Evolutionary conservation across 2,329 filamentous ascomycete genomes (phyloP).

Genomic region (Aspergillus puulaauensis): DNA sequence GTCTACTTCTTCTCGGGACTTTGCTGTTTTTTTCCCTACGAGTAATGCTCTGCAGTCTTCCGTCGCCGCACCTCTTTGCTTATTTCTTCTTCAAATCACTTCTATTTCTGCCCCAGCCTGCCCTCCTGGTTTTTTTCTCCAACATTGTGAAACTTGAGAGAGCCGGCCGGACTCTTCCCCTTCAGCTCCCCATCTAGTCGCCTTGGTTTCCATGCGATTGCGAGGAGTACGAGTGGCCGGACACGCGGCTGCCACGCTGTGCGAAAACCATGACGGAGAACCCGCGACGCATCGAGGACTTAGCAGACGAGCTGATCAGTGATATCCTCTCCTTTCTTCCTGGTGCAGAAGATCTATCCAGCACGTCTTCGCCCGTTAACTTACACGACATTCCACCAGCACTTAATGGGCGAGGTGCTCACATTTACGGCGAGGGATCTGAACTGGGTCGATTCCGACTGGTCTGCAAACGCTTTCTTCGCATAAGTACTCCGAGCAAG

Average conservation of each 20-base stretch:
- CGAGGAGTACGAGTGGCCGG: constrained; percentile 29
- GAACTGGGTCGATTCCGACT: constrained; percentile 43
- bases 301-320: constrained; percentile 38
- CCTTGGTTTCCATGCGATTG: constrained; percentile 33
- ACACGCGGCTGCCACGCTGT: constrained; percentile 31
- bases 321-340: constrained; percentile 34
- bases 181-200: constrained; percentile 6
- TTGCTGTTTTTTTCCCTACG: background rate
- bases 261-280: constrained; percentile 31
- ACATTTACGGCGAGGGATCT: constrained; percentile 28
- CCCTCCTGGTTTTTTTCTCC: constrained; percentile 7
- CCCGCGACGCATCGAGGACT: constrained; percentile 32
- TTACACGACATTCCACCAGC: constrained; percentile 5
- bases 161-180: background rate
- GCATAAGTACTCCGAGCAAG: constrained; percentile 40
- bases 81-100: constrained; percentile 8
- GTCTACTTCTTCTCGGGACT: constrained; percentile 4
- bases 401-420: constrained; percentile 8
- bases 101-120: background rate
- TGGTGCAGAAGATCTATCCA: constrained; percentile 16
- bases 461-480: constrained; percentile 42
- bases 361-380: constrained; percentile 14
- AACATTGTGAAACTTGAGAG: background rate
- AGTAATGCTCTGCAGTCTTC: constrained; percentile 11
- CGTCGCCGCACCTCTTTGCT: constrained; percentile 14